Base-by-base conservation (phyloP, 2,329 filamentous ascomycete species). In the Neonectria faginata region DNA sequence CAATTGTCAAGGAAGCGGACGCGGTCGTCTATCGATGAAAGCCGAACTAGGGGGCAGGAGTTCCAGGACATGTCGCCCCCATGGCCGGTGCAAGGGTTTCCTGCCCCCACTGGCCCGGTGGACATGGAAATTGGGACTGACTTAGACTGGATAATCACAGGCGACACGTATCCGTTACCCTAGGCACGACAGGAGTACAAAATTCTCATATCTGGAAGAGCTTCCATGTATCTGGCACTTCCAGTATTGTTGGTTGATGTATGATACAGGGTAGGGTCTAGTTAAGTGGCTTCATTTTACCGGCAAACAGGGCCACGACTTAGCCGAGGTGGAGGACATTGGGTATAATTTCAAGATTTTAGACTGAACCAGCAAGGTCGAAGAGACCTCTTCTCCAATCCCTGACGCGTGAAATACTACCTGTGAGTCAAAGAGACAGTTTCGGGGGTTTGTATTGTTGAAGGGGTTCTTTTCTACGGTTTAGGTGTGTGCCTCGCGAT, bases 81-180 rank as follows among this genome's bases (percentile, higher is more conserved):
- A 5, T 58, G 53, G 25, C 60, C 57, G 20, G 54, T 51, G 3
- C 65, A 62, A 5, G 57, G 57, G 2, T 51, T 68, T 14, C 29
- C 59, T 6, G 60, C 44, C 4, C 42, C 45, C 2, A 67, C 61
- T 18, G 63, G 57, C 1, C 60, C 64, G 3, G 64, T 57, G 7
- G 67, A 68, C 22, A 62, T 69, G 11, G 64, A 68, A 12, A 65
- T 68, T 50, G 66, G 63, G 3, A 58, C 66, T 20, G 67, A 70
- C 18, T 27, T 70, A 22, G 67, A 70, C 29, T 70, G 67, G 67
- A 70, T 70, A 50, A 64, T 69, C 31, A 62, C 67, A 2, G 67
- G 52, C n/a, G 67, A 69, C n/a, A 33, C 41, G 36, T 67, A 67
- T 55, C 22, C 58, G 4, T 18, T 63, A 6, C 50, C 65, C 27